phyloP scores from a whole-genome alignment of 257 asterid genomes.

The Nicotiana knightiana region DNA sequence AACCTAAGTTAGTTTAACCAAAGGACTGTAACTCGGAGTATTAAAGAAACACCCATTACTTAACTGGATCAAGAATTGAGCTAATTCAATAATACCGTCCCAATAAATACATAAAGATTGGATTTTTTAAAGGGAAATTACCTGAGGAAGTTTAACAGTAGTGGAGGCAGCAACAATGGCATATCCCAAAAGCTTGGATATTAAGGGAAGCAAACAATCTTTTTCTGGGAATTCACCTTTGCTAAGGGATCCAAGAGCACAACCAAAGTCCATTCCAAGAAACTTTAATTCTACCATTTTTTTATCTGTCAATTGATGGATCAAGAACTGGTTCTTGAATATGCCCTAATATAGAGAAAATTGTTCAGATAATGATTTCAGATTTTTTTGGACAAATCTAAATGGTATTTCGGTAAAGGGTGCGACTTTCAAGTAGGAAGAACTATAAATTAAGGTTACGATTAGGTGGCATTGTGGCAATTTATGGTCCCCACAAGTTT shows the following conservation, averaged over 20 bases:
- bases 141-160: slow-evolving; percentile 97
- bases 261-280: slow-evolving; percentile 85
- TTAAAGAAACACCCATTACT: neutral
- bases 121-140: slow-evolving; percentile 8
- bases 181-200: slow-evolving; percentile 88
- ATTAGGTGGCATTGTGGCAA: neutral
- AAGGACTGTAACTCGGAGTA: neutral
- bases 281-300: slow-evolving; percentile 62
- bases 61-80: neutral
- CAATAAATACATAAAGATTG: neutral
- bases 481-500: neutral
- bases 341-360: neutral
- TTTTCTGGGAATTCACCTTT: slow-evolving; percentile 82
- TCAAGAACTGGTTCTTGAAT: neutral
- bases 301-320: neutral
- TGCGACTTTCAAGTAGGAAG: neutral
- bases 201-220: slow-evolving; percentile 83
- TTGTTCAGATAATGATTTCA: neutral
- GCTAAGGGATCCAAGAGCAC: slow-evolving; percentile 69
- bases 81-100: neutral
- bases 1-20: neutral
- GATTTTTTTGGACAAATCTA: neutral
- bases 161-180: slow-evolving; percentile 94
- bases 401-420: neutral
- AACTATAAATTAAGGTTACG: neutral